Evolutionary conservation across 1,139 yeast species (phyloP).

Genomic region (Ogataea hybrid): DNA sequence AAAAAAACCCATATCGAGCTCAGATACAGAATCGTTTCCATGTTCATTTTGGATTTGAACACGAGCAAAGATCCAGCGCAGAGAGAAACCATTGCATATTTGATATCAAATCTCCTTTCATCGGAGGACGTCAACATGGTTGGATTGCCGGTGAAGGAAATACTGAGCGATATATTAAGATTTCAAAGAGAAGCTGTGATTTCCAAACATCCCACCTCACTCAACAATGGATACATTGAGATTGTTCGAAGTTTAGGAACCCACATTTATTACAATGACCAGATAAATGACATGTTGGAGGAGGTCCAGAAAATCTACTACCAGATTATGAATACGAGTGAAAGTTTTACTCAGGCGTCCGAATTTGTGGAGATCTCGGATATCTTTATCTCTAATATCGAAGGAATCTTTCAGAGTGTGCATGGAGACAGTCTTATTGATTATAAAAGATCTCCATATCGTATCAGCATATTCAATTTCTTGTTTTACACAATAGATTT

Average conservation of each 20-base stretch:
- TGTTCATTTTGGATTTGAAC: constrained; percentile 40
- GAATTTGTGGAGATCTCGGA: constrained; percentile 20
- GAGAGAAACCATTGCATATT: constrained; percentile 50
- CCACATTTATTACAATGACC: constrained; percentile 77
- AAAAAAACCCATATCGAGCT: constrained; percentile 88
- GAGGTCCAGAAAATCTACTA: constrained; percentile 40
- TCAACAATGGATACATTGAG: constrained; percentile 33
- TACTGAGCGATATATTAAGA: constrained; percentile 55
- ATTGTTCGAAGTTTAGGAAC: constrained; percentile 64
- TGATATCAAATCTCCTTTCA: constrained; percentile 66
- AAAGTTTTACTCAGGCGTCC: constrained; percentile 1
- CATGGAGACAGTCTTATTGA: constrained; percentile 22
- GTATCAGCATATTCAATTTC: constrained; percentile 24
- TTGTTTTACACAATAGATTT: constrained; percentile 28
- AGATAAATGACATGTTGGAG: constrained; percentile 69
- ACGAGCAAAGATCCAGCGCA: constrained; percentile 33
- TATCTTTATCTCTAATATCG: constrained; percentile 23
- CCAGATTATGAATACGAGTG: constrained; percentile 9
- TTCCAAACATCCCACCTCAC: constrained; percentile 16
- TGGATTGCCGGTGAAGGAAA: constrained; percentile 86
- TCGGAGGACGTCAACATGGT: constrained; percentile 75
- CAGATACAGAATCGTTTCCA: constrained; percentile 54
- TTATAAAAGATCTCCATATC: constrained; percentile 26
- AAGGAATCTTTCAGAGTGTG: constrained; percentile 23
- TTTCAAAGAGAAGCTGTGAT: constrained; percentile 53